These are phyloP conservation scores for Chaetomiaceae sp. DNA, from an alignment of 2,329 filamentous ascomycete genomes.

Conservation along the genomic window DNA sequence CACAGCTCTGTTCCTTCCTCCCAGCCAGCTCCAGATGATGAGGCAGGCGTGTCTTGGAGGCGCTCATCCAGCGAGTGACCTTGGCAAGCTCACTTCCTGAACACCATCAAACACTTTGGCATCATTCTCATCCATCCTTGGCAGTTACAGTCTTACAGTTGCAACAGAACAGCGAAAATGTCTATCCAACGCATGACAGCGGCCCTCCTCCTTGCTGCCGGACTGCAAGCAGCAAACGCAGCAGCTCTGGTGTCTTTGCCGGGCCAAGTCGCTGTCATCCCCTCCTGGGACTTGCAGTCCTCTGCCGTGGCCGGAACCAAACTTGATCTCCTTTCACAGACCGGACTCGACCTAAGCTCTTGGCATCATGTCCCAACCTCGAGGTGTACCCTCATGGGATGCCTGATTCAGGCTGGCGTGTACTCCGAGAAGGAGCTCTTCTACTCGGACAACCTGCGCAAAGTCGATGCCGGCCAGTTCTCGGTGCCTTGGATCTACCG, in stretches of 20 bases:
- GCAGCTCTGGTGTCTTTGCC: conserved; percentile 24
- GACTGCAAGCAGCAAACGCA: not conserved
- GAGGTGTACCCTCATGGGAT: conserved; percentile 53
- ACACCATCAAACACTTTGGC: not conserved
- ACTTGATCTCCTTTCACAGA: conserved; percentile 37
- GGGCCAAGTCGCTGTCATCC: conserved; percentile 34
- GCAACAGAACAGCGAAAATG: not conserved
- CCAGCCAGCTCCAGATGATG: no score
- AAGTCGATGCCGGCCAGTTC: conserved; percentile 44
- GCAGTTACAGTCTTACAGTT: no score
- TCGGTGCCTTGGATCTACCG: conserved; percentile 56
- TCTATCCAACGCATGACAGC: not conserved
- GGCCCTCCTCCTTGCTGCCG: not conserved
- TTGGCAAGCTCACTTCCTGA: no score
- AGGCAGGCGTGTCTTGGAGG: no score
- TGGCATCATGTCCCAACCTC: conserved; percentile 48
- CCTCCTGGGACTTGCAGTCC: conserved; percentile 48
- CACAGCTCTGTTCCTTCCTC: no score
- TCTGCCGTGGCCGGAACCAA: conserved; percentile 35
- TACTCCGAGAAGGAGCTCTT: conserved; percentile 53
- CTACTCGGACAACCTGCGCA: conserved; percentile 45
- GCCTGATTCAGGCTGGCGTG: conserved; percentile 48
- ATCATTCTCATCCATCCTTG: no score
- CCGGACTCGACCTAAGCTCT: conserved; percentile 42
- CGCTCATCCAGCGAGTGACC: no score